These are phyloP conservation scores for Pinus albicaulis DNA, from an alignment of 75 land plant genomes.

Conservation along the genomic window DNA sequence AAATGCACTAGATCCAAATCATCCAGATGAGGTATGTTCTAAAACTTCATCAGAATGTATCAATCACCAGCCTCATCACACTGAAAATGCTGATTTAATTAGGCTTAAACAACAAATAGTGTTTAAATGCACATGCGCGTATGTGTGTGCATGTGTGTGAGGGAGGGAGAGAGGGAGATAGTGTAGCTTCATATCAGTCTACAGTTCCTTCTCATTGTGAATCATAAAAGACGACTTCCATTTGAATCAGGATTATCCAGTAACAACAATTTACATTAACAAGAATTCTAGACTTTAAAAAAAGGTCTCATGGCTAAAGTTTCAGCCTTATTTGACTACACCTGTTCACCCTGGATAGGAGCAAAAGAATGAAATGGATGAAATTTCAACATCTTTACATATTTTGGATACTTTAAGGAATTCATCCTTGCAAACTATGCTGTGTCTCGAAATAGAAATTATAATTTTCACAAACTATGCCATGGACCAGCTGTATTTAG, in stretches of 20 bases:
- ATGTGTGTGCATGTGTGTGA: too few relatives aligned
- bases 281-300: not conserved
- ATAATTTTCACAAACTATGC: not conserved
- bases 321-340: conserved; percentile 9
- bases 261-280: not conserved
- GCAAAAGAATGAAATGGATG: conserved; percentile 8
- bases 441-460: not conserved
- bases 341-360: not conserved
- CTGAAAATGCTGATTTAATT: too few relatives aligned
- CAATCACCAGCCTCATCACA: too few relatives aligned
- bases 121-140: too few relatives aligned
- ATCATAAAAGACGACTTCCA: conserved; percentile 1
- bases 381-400: conserved; percentile 5
- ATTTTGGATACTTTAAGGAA: conserved; percentile 4
- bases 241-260: not conserved
- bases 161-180: too few relatives aligned
- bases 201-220: too few relatives aligned
- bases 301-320: not conserved
- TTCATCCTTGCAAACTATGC: not conserved
- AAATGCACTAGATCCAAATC: too few relatives aligned
- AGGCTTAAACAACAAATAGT: too few relatives aligned
- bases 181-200: too few relatives aligned
- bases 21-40: too few relatives aligned
- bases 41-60: too few relatives aligned
- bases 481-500: not conserved